Percentiles rank a stretch among this genome's conserved stretches.
Conservation (phyloP, 345 rosid species). For the Hibiscus trionum region DNA sequence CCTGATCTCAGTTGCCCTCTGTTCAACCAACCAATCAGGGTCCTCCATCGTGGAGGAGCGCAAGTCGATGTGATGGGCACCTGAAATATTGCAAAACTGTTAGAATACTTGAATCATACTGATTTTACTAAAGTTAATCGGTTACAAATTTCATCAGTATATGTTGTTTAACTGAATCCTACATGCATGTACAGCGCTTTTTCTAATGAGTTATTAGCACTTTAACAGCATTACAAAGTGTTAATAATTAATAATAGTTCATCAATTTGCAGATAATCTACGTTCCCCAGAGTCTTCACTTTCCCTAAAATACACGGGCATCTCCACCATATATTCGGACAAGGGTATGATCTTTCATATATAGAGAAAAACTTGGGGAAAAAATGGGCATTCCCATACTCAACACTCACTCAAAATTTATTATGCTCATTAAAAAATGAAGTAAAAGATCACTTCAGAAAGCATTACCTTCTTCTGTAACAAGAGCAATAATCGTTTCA, state of each 20-base stretch:
- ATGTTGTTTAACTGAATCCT: background rate
- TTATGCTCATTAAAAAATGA: background rate
- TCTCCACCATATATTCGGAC: background rate
- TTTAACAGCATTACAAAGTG: background rate
- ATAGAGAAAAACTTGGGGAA: background rate
- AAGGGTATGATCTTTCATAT: background rate
- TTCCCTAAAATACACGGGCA: too few species aligned
- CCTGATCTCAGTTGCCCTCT: conserved; percentile 58
- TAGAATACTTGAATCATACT: background rate
- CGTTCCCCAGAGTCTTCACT: too few species aligned
- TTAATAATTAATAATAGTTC: background rate
- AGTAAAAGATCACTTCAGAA: conserved; percentile 9
- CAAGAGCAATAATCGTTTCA: conserved; percentile 65
- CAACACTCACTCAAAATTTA: background rate
- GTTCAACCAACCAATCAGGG: conserved; percentile 75
- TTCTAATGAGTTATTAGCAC: background rate
- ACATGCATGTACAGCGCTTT: background rate
- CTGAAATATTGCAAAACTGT: conserved; percentile 24
- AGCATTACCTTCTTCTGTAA: conserved; percentile 74
- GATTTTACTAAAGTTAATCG: background rate
- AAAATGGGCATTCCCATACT: background rate
- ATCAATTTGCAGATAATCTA: background rate
- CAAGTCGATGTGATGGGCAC: conserved; percentile 86
- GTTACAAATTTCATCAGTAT: background rate
- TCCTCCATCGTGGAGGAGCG: conserved; percentile 62